These are phyloP conservation scores for Dactylellina drechsleri DNA, from an alignment of 2,329 filamentous ascomycete genomes.

Conservation along the genomic window DNA sequence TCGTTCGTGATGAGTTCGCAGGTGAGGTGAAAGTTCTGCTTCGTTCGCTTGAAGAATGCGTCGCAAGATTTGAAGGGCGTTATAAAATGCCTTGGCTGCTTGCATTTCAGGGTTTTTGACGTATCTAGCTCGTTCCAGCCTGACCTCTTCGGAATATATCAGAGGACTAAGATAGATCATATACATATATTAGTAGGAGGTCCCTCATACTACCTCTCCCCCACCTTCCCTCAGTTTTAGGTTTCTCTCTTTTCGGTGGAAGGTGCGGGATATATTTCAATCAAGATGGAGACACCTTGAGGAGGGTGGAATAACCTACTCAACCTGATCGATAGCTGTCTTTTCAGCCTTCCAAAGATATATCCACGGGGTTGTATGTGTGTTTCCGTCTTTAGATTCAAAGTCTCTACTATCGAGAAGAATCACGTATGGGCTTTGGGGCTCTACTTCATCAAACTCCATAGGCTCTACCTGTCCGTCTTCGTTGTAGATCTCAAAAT, in stretches of 20 bases:
- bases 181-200: neutral
- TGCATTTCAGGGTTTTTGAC: constrained; percentile 52
- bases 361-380: constrained; percentile 38
- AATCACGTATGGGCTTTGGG: constrained; percentile 36
- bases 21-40: constrained; percentile 27
- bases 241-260: no score
- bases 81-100: constrained; percentile 51
- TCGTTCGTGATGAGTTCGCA: constrained; percentile 46
- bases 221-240: neutral
- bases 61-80: constrained; percentile 42
- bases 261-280: no score
- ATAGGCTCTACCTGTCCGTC: constrained; percentile 23
- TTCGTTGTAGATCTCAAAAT: constrained; percentile 23
- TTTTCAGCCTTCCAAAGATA: constrained; percentile 52
- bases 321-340: neutral
- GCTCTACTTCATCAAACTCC: constrained; percentile 38
- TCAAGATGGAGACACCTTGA: no score
- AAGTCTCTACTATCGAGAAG: constrained; percentile 31
- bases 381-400: constrained; percentile 21
- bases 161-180: constrained; percentile 20
- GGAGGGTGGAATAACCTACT: constrained; percentile 14
- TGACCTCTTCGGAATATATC: constrained; percentile 24
- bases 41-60: constrained; percentile 39
- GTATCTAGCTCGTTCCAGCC: constrained; percentile 50
- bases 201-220: neutral